Base-by-base conservation (phyloP, 495 filamentous ascomycete species). In the Corynascus novoguineensis region DNA sequence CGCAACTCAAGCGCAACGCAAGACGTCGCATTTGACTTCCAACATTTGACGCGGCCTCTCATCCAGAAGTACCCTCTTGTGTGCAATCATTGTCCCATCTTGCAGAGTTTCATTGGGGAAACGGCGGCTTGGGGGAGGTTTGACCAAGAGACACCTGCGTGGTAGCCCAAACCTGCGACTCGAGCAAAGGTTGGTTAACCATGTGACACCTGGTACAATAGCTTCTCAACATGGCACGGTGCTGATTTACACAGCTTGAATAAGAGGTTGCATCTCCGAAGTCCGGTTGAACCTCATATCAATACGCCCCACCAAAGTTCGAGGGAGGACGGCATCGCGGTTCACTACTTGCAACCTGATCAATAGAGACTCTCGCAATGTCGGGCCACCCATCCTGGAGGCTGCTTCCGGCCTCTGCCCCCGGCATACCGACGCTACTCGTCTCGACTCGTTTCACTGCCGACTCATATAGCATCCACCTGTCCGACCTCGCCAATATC, bases 401-500 rank as follows among this genome's bases (percentile, higher is more conserved):
- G 42, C 66, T 62, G 42, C 64, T 73, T n/a, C 68, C 71, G 25
- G 64, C 64, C 44, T n/a, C 63, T 3, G 63, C 50, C 15, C 53
- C 68, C 48, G 63, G 64, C 31, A 63, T 78, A 2, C 76, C 76
- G 19, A 64, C 66, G 22, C 69, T 79, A 21, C 65, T 79, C 46
- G 73, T 75, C 12, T 77, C 76, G 31, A 55, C 68, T 1, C 52
- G 60, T 29, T 75, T 75, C 56, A 55, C 59, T 12, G 54, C 64
- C 28, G 65, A 75, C 37, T 81, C 82, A 38, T 98, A 97, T 73
- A 80, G 75, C 10, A 61, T 97, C 35, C 80, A 84, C 55, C 67
- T 97, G 28, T 93, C 92, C 4, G 93, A 98, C 69, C 80, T 97
- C 17, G 86, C 84, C 65, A 78, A 83, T 56, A 70, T 97, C n/a